Conservation (phyloP, 1,139 yeast genomes). For the Saccharomyces hybrid region DNA sequence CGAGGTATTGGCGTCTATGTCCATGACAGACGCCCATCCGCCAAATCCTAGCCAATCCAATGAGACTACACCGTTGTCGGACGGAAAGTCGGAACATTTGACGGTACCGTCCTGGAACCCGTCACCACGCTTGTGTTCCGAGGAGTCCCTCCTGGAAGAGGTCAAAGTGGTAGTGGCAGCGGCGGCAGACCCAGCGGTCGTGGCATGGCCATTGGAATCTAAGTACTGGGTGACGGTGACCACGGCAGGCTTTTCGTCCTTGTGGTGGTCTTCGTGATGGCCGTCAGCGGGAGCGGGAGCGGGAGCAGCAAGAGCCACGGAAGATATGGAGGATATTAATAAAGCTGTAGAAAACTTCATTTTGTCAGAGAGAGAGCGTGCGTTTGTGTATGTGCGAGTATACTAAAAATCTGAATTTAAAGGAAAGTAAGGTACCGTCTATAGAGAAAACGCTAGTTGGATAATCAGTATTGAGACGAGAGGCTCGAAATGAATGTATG, state of each 20-base stretch:
- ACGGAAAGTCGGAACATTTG: conserved; percentile 73
- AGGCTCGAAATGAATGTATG: background rate
- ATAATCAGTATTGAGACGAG: background rate
- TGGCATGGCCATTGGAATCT: conserved; percentile 35
- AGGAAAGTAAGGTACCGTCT: background rate
- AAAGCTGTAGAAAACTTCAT: conserved; percentile 16
- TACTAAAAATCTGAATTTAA: background rate
- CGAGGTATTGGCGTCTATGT: conserved; percentile 54
- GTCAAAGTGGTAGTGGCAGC: conserved; percentile 17
- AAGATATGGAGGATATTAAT: conserved; percentile 6
- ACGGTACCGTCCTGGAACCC: conserved; percentile 75
- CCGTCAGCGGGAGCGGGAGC: conserved; percentile 38
- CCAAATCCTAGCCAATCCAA: conserved; percentile 75
- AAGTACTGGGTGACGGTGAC: conserved; percentile 46
- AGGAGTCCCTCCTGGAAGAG: conserved; percentile 13
- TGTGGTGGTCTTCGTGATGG: conserved; percentile 42
- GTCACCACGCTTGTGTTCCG: conserved; percentile 25
- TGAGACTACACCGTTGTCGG: conserved; percentile 84
- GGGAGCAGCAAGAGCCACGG: conserved; percentile 16
- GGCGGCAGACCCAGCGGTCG: conserved; percentile 15
- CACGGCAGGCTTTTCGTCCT: conserved; percentile 34
- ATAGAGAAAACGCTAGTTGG: conserved; percentile 2
- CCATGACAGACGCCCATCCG: conserved; percentile 86
- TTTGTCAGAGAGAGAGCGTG: background rate
- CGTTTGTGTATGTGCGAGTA: background rate